These are phyloP conservation scores for Fomitopsis palustris DNA, from an alignment of 1,284 basidiomycete genomes.

Conservation along the genomic window DNA sequence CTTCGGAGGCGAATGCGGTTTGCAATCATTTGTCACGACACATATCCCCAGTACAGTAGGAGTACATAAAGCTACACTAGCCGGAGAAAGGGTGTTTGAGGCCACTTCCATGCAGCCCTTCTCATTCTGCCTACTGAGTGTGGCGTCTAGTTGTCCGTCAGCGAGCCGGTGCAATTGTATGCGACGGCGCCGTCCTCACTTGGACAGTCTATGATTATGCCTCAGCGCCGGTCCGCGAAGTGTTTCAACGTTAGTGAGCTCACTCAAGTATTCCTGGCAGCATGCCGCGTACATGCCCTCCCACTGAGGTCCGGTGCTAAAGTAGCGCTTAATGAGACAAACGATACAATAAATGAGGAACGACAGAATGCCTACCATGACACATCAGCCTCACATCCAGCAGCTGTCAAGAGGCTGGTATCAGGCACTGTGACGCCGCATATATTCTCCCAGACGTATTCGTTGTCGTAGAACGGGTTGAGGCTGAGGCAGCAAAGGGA, in stretches of 20 bases:
- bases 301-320: background rate
- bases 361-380: background rate
- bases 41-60: too few species aligned
- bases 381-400: background rate
- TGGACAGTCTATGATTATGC: background rate
- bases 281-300: background rate
- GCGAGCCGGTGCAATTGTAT: background rate
- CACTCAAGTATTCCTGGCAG: background rate
- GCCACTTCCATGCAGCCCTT: too few species aligned
- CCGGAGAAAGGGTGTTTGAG: too few species aligned
- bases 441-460: background rate
- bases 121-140: too few species aligned
- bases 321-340: background rate
- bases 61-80: too few species aligned
- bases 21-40: too few species aligned
- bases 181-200: background rate
- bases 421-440: conserved; percentile 3
- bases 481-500: background rate
- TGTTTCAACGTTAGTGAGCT: background rate
- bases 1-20: too few species aligned
- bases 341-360: background rate
- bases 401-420: background rate
- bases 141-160: background rate
- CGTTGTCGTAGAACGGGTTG: background rate
- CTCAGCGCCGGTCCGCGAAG: background rate